phyloP scores from a whole-genome alignment of 495 filamentous ascomycete genomes.

The Penicilliopsis zonata region DNA sequence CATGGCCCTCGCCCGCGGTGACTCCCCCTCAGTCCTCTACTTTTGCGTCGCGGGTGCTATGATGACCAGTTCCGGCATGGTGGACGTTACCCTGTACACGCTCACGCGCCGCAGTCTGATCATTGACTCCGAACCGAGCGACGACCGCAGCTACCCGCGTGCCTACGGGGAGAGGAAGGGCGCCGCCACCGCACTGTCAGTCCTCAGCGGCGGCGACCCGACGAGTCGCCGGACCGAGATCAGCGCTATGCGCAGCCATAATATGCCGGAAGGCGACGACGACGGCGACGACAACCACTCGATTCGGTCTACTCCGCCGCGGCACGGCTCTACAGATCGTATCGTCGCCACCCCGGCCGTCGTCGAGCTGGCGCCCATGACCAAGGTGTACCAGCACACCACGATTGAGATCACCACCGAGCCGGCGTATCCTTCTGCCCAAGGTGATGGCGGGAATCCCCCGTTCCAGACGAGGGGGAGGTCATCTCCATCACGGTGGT shows the following conservation, averaged over 20 bases:
- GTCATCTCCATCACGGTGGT: no score
- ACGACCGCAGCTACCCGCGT: slow-evolving; percentile 24
- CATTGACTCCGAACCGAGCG: slow-evolving; percentile 29
- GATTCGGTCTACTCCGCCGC: slow-evolving; percentile 3
- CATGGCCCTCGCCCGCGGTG: slow-evolving; percentile 50
- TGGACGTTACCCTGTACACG: slow-evolving; percentile 63
- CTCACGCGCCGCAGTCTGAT: slow-evolving; percentile 45
- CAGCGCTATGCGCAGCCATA: slow-evolving; percentile 12
- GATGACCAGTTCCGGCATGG: slow-evolving; percentile 61
- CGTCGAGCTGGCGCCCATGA: slow-evolving; percentile 23
- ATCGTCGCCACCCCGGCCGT: slow-evolving; percentile 16
- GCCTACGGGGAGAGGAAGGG: slow-evolving; percentile 20
- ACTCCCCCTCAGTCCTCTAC: slow-evolving; percentile 39
- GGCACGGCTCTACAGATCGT: slow-evolving; percentile 28
- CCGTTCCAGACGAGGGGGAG: no score
- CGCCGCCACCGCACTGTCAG: slow-evolving; percentile 24
- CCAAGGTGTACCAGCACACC: slow-evolving; percentile 34
- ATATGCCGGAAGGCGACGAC: slow-evolving; percentile 8
- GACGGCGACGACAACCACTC: slow-evolving; percentile 5
- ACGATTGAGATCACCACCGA: slow-evolving; percentile 33
- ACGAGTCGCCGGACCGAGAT: slow-evolving; percentile 11
- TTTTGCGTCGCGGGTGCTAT: slow-evolving; percentile 61
- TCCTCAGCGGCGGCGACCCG: no score
- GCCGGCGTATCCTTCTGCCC: slow-evolving; percentile 20
- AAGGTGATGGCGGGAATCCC: no score